These are phyloP conservation scores for Citrus reticulata DNA, from an alignment of 345 rosid genomes.

Conservation along the genomic window DNA sequence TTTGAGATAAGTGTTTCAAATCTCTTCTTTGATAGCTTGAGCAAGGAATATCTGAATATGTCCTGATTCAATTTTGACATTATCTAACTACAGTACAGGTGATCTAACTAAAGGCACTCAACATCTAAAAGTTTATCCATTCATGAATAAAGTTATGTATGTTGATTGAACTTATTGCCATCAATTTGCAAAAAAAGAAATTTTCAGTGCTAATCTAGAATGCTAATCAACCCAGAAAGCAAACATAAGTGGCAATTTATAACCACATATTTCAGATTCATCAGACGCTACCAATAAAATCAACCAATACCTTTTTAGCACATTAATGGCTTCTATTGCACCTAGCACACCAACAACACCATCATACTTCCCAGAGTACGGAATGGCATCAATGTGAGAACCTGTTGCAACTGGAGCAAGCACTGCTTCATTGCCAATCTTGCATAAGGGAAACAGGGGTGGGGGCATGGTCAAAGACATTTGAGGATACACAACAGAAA, in stretches of 20 bases:
- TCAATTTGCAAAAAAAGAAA: neutral
- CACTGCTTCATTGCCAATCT: conserved; percentile 72
- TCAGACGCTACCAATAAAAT: conserved; percentile 6
- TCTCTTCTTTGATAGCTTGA: neutral
- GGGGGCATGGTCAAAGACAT: neutral
- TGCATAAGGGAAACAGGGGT: conserved; percentile 19
- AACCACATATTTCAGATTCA: neutral
- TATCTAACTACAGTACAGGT: neutral
- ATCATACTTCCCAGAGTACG: conserved; percentile 93
- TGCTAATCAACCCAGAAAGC: neutral
- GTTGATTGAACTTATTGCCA: neutral
- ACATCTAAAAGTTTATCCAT: neutral
- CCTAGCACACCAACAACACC: conserved; percentile 98
- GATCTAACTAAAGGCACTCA: neutral
- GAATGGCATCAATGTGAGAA: conserved; percentile 97
- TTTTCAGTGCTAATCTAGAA: neutral
- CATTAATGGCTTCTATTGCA: conserved; percentile 90
- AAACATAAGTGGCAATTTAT: neutral
- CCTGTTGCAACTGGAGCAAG: conserved; percentile 83
- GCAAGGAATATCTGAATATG: neutral
- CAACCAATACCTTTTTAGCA: conserved; percentile 61
- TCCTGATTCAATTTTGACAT: neutral
- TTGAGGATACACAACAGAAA: neutral
- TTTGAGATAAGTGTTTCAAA: neutral
- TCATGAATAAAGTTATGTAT: neutral